Evolutionary conservation across 148 eudicot species (phyloP).

Genomic region (Rhododendron simsii): DNA sequence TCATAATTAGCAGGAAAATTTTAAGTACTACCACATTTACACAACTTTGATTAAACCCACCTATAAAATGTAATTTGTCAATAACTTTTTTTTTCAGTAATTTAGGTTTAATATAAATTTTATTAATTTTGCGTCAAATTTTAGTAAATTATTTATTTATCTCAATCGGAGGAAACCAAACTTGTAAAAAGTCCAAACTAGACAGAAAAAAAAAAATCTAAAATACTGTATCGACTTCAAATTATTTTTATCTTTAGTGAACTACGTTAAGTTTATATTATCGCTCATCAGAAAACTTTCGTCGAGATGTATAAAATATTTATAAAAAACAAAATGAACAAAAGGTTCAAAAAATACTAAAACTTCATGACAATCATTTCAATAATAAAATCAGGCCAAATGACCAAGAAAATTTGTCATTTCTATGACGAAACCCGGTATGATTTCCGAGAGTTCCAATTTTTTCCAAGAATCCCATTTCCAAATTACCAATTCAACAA

Average conservation of each 20-base stretch:
- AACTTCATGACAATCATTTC: too few species aligned
- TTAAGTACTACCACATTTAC: neutral
- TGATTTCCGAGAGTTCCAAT: too few species aligned
- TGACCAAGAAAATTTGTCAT: neutral
- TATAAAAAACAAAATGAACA: too few species aligned
- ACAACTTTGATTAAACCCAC: neutral
- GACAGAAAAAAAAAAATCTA: too few species aligned
- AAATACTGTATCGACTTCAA: neutral
- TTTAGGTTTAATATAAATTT: too few species aligned
- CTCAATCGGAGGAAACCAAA: neutral
- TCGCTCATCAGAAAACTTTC: neutral
- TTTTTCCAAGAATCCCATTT: neutral
- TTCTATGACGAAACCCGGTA: neutral
- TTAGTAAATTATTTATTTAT: too few species aligned
- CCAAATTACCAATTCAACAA: neutral
- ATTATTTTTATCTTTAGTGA: neutral
- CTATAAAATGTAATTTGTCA: neutral
- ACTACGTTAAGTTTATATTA: too few species aligned
- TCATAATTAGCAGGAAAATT: neutral
- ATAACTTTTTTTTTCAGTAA: neutral
- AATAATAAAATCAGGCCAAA: neutral
- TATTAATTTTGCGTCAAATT: too few species aligned
- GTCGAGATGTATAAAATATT: neutral
- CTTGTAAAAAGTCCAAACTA: neutral
- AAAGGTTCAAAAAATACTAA: too few species aligned